Conservation (phyloP, 169 alveolate genomes). For the Ichthyophthirius multifiliis region DNA sequence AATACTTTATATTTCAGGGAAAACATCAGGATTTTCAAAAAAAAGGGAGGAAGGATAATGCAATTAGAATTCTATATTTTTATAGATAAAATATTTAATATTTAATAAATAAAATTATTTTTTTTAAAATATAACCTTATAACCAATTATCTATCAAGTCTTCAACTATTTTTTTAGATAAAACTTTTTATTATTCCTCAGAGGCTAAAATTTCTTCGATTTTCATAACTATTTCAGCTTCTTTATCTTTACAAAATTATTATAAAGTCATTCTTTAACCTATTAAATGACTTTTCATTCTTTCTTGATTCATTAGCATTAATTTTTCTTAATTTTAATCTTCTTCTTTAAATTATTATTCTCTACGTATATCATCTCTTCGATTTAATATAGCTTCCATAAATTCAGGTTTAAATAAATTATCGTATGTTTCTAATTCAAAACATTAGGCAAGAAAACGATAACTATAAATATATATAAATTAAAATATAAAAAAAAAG, state of each 20-base stretch:
- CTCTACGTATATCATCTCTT: conserved; percentile 61
- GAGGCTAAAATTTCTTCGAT: conserved; percentile 57
- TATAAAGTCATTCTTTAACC: conserved; percentile 81
- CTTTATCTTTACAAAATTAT: conserved; percentile 56
- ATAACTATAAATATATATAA: too few species aligned
- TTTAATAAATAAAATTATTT: background rate
- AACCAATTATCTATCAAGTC: conserved; percentile 70
- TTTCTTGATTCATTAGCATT: conserved; percentile 69
- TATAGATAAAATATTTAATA: background rate
- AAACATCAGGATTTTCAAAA: conserved; percentile 73
- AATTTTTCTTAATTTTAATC: conserved; percentile 48
- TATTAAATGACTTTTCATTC: conserved; percentile 81
- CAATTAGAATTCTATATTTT: conserved; percentile 36
- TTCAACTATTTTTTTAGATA: conserved; percentile 59
- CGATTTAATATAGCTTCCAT: conserved; percentile 84
- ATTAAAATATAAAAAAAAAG: too few species aligned
- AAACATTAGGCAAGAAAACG: conserved; percentile 81
- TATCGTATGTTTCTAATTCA: conserved; percentile 83
- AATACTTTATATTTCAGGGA: conserved; percentile 65
- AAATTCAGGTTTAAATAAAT: conserved; percentile 78
- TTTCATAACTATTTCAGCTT: conserved; percentile 50
- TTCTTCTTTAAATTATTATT: conserved; percentile 54
- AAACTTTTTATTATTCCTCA: conserved; percentile 54
- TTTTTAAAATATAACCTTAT: conserved; percentile 15
- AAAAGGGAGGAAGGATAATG: conserved; percentile 74